These are phyloP conservation scores for Fusarium mexicanum DNA, from an alignment of 2,329 filamentous ascomycete species.

Conservation along the genomic window DNA sequence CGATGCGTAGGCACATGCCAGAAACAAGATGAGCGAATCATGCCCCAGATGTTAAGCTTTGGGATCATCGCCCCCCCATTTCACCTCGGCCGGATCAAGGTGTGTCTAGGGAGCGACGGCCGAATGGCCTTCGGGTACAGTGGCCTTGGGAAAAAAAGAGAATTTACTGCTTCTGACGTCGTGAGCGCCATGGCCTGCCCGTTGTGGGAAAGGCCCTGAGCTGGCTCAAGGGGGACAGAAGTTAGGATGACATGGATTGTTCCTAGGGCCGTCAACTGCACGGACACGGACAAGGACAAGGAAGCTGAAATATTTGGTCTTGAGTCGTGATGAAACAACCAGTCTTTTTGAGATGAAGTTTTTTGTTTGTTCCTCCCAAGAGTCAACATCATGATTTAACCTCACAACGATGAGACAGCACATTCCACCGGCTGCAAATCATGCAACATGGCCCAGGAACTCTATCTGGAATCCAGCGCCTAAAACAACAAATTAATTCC, in stretches of 20 bases:
- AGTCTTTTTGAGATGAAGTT: background rate
- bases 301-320: slow-evolving; percentile 16
- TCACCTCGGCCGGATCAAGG: slow-evolving; percentile 30
- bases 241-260: slow-evolving; percentile 25
- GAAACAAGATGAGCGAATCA: slow-evolving; percentile 25
- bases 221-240: slow-evolving; percentile 38
- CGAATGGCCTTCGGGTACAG: background rate
- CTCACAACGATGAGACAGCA: background rate
- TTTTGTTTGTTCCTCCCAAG: background rate
- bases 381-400: background rate
- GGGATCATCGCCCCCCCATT: slow-evolving; percentile 5
- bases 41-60: slow-evolving; percentile 34
- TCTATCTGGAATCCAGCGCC: slow-evolving; percentile 4
- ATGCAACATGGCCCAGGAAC: slow-evolving; percentile 3
- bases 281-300: slow-evolving; percentile 29
- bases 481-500: slow-evolving; percentile 6
- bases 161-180: slow-evolving; percentile 34
- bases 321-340: slow-evolving; percentile 23
- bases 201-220: slow-evolving; percentile 37
- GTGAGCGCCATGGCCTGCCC: slow-evolving; percentile 33
- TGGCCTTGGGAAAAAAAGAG: background rate
- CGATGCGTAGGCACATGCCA: slow-evolving; percentile 19
- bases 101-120: slow-evolving; percentile 21
- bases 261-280: slow-evolving; percentile 28
- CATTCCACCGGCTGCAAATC: background rate